Evolutionary conservation across 169 alveolate species (phyloP), one percentile per base, ranked within the genome.

Genomic region (Plasmodium falciparum): DNA sequence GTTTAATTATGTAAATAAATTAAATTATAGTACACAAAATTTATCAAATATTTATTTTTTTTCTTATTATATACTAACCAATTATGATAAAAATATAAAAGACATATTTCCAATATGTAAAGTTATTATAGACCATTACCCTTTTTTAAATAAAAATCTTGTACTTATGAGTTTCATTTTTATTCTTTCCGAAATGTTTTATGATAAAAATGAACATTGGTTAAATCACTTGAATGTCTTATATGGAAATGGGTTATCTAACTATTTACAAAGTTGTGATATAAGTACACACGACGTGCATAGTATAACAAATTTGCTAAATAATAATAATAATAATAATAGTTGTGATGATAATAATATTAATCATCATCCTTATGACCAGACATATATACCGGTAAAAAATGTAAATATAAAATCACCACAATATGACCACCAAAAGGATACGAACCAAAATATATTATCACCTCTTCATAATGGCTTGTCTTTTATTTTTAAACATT

Each of bases 21-120:
- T 20, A 3, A 43, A 39, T 58, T 74, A 76, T 49, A 52, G 52
- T 24, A n/a, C 65, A 52, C 47, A 33, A 2, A 65, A 65, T 71
- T 24, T 66, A 26, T 69, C 78, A 9, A 76, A 76, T 52, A 45
- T 76, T 58, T 66, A 76, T 59, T 76, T 76, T 59, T 15, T 76
- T 20, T 63, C 70, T 59, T 76, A 76, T 45, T 76, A 76, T 71
- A 20, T 76, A 1, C 52, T 76, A 43, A 63, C 39, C 0, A 76
- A 63, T 54, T 65, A 65, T 2, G 69, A 49, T 12, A 66, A 76
- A 49, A 50, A 50, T n/a, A 52, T 17, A 1, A 4, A 47, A 17
- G 89, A 76, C 15, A 17, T 66, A 50, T 29, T 58, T 22, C 6
- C 65, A 15, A 7, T 76, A 29, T 76, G 89, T 49, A 76, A 15